Percentiles rank a stretch among this genome's conserved stretches.
Evolutionary conservation across 2,329 filamentous ascomycete species (phyloP).

Genomic region (Arthrobotrys sphaeroides): DNA sequence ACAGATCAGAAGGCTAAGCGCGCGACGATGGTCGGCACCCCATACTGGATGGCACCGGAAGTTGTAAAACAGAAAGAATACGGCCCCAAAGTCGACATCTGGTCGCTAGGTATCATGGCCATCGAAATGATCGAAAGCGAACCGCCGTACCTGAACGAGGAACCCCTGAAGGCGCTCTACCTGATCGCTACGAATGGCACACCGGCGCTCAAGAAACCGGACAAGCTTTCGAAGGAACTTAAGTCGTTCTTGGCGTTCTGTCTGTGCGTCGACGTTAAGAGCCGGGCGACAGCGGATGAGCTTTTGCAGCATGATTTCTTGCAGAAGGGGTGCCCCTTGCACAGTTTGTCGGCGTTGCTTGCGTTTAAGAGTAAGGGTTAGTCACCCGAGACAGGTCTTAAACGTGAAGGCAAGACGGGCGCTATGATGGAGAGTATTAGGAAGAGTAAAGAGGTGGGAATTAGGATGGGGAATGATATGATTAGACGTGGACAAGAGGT

Average conservation of each 20-base stretch:
- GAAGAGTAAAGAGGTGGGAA: background rate
- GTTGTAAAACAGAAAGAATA: slow-evolving; percentile 99
- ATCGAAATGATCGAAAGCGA: slow-evolving; percentile 99
- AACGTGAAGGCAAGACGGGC: background rate
- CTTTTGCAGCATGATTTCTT: slow-evolving; percentile 92
- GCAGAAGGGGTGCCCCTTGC: slow-evolving; percentile 85
- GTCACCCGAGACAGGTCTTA: background rate
- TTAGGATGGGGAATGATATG: too few species aligned
- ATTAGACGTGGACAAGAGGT: too few species aligned
- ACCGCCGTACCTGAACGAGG: slow-evolving; percentile 96
- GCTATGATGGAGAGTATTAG: background rate
- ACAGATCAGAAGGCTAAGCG: slow-evolving; percentile 97
- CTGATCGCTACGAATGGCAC: slow-evolving; percentile 98
- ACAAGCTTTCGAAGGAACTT: slow-evolving; percentile 96
- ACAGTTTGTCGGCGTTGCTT: slow-evolving; percentile 84
- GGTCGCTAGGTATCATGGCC: slow-evolving; percentile 98
- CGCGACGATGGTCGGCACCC: slow-evolving; percentile 98
- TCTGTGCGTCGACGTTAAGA: slow-evolving; percentile 95
- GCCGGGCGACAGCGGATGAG: slow-evolving; percentile 88
- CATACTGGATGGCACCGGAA: slow-evolving; percentile 99
- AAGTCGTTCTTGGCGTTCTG: slow-evolving; percentile 97
- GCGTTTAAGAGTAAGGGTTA: slow-evolving; percentile 74
- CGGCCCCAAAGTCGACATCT: slow-evolving; percentile 97
- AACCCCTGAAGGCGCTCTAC: slow-evolving; percentile 95
- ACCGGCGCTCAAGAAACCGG: slow-evolving; percentile 94